Evolutionary conservation across 768 basidiomycete genomes (phyloP), one percentile per base, ranked within the genome.

Genomic region (Lentinula guzmanii): DNA sequence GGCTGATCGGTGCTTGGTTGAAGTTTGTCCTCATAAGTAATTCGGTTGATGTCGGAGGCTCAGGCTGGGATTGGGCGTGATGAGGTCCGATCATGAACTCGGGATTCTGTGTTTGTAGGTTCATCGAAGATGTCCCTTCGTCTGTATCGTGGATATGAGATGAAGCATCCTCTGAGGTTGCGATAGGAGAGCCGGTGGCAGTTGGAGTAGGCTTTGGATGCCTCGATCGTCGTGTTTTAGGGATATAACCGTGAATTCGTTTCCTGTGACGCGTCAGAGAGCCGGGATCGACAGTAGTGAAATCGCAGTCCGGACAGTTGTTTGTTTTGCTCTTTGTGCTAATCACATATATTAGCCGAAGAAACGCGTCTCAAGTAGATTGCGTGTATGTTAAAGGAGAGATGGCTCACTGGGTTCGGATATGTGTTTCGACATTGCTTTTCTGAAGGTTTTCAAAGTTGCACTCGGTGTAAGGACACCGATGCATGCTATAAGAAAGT

Each of bases 351-450:
- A 28, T 28, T 28, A 28, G 28, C 28, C 28, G 28, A 28, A 28
- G 28, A 4, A 28, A 28, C 28, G 28, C 28, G 28, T 28, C 28
- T 28, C 28, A 28, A 28, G 28, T 28, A 28, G 28, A 28, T 28
- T 28, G 3, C 28, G 28, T 4, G 28, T 28, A 28, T 28, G 28
- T 28, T 28, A 28, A 28, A 28, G 28, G 28, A 28, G 28, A 28
- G 28, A 39, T 39, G 13, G 67, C 71, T 62, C 50, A 72, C 71
- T 74, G 73, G 0, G 39, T 64, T 4, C 66, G 68, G 9, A 65
- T 1, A 13, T 74, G 72, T 0, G 64, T 68, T 0, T 35, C 5
- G 0, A 73, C 13, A 28, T 72, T 73, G 0, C 66, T 67, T 1
- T 28, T 48, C 10, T 73, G 72, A 0, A 70, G 64, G 0, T 70